A percentile compares a stretch with the other conserved stretches of the same genome.
phyloP scores from a whole-genome alignment of 805 yeast genomes.

The Gaillardinia entomophila region DNA sequence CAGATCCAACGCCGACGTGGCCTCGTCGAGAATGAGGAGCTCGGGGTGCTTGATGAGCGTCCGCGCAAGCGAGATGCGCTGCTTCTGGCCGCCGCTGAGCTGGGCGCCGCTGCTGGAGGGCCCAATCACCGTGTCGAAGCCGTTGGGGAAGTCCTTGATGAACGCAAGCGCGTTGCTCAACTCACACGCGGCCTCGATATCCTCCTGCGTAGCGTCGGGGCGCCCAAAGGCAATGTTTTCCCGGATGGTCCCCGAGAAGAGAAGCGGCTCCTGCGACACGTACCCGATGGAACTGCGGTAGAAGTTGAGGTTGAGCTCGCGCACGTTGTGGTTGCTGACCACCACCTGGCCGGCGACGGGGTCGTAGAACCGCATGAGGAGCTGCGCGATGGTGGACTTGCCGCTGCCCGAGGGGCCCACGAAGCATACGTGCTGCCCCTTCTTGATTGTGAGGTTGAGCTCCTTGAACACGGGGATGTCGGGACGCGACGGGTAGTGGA shows the following conservation, averaged over 20 bases:
- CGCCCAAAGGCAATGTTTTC: constrained; percentile 81
- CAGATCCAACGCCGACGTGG: constrained; percentile 90
- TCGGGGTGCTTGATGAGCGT: constrained; percentile 76
- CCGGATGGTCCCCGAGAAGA: constrained; percentile 78
- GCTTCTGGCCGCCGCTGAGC: constrained; percentile 93
- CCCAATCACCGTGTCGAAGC: constrained; percentile 77
- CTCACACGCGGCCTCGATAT: constrained; percentile 53
- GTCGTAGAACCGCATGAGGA: constrained; percentile 79
- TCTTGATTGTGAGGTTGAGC: constrained; percentile 53
- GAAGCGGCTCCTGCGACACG: constrained; percentile 88
- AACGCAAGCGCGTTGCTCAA: constrained; percentile 73
- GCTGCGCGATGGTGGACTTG: constrained; percentile 79
- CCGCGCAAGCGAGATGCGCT: constrained; percentile 85
- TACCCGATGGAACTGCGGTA: constrained; percentile 76
- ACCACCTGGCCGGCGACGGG: constrained; percentile 58
- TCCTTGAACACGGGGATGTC: constrained; percentile 60
- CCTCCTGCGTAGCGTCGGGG: constrained; percentile 51
- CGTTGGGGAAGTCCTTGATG: constrained; percentile 70
- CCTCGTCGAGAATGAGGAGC: constrained; percentile 84
- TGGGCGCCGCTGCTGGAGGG: constrained; percentile 75
- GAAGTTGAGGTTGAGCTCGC: constrained; percentile 61
- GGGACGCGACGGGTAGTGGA: constrained; percentile 81
- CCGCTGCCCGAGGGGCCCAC: constrained; percentile 99
- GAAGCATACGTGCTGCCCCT: constrained; percentile 87
- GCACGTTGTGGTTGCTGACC: constrained; percentile 61